These are phyloP conservation scores for Phytophthora litchii DNA, from an alignment of 352 stramenopile genomes.

Conservation along the genomic window DNA sequence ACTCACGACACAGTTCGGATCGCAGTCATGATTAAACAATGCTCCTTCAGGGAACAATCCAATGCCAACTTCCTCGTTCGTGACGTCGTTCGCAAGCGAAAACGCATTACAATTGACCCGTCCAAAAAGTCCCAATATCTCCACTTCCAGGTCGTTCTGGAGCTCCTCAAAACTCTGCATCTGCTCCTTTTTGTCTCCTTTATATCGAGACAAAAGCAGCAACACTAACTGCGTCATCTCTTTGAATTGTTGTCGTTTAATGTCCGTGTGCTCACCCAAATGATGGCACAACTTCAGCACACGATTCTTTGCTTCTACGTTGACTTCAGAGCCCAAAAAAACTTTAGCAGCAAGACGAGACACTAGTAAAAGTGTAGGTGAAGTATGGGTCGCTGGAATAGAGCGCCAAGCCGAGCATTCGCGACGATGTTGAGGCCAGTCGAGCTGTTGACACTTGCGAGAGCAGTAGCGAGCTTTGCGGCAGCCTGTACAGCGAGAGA, in stretches of 20 bases:
- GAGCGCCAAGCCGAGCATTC: conserved; percentile 59
- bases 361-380: conserved; percentile 65
- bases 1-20: conserved; percentile 75
- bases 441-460: conserved; percentile 62
- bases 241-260: conserved; percentile 45
- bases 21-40: conserved; percentile 81
- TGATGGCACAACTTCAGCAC: conserved; percentile 57
- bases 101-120: conserved; percentile 86
- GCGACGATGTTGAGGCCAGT: conserved; percentile 56
- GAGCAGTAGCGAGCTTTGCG: conserved; percentile 69
- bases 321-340: conserved; percentile 25
- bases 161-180: conserved; percentile 36
- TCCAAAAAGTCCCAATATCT: conserved; percentile 63
- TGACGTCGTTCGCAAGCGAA: conserved; percentile 57
- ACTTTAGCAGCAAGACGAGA: conserved; percentile 45
- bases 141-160: conserved; percentile 27
- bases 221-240: conserved; percentile 73
- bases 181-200: conserved; percentile 25
- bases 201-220: conserved; percentile 54
- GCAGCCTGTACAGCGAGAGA: conserved; percentile 63
- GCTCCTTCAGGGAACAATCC: conserved; percentile 66
- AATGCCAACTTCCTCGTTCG: conserved; percentile 57
- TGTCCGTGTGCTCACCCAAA: conserved; percentile 41
- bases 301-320: conserved; percentile 12
- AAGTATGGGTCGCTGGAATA: conserved; percentile 28